phyloP scores from a whole-genome alignment of 2,329 filamentous ascomycete genomes.

The Phyllachora maydis region DNA sequence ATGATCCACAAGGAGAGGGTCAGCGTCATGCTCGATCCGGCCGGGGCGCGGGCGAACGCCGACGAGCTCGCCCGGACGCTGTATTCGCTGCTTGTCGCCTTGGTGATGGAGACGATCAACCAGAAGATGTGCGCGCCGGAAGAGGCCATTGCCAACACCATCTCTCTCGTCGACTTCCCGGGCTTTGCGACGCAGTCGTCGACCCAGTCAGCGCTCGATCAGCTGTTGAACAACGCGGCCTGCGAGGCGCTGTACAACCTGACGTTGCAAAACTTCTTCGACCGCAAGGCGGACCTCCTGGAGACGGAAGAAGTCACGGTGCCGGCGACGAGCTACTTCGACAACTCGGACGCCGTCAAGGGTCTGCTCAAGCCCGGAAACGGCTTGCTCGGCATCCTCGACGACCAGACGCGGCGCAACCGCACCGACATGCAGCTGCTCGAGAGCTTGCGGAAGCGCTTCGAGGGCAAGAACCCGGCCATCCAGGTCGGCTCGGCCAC shows the following conservation, averaged over 20 bases:
- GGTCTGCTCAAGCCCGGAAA: constrained; percentile 84
- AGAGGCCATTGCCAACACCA: constrained; percentile 76
- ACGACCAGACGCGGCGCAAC: constrained; percentile 84
- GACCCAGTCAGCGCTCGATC: constrained; percentile 72
- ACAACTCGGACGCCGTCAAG: constrained; percentile 87
- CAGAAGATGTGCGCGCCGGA: constrained; percentile 73
- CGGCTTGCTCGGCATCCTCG: constrained; percentile 79
- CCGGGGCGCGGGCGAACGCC: constrained; percentile 74
- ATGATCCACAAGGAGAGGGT: constrained; percentile 90
- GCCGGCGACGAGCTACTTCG: constrained; percentile 86
- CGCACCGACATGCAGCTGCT: constrained; percentile 78
- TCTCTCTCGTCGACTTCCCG: constrained; percentile 91
- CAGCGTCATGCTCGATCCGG: constrained; percentile 93
- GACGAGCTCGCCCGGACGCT: constrained; percentile 85
- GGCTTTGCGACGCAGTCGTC: constrained; percentile 74
- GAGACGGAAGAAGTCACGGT: constrained; percentile 88
- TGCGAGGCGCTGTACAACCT: constrained; percentile 86
- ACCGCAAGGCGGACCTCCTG: constrained; percentile 77
- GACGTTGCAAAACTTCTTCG: constrained; percentile 88
- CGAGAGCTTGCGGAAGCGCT: constrained; percentile 78
- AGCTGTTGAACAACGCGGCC: constrained; percentile 86
- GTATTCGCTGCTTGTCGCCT: constrained; percentile 85
- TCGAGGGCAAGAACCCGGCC: constrained; percentile 83
- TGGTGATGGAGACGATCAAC: constrained; percentile 84
- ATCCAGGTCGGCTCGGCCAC: constrained; percentile 62